Conservation (phyloP, 176 grass and related monocot genomes). For the Oryza meridionalis region DNA sequence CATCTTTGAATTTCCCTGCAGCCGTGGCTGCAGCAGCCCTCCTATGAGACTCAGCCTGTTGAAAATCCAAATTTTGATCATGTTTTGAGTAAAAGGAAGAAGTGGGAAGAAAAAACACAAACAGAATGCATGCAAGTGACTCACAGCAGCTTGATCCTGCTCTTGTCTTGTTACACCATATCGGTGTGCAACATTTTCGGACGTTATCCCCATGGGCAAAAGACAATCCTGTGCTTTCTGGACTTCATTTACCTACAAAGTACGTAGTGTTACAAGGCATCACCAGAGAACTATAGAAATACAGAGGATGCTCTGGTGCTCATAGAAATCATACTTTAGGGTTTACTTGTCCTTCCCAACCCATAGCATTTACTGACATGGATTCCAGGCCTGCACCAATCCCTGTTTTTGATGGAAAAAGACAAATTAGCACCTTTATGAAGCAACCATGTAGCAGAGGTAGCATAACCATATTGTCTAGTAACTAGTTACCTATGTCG, state of each 20-base stretch:
- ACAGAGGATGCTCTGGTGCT: background rate
- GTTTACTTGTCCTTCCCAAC: slow-evolving; percentile 91
- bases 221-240: slow-evolving; percentile 96
- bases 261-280: slow-evolving; percentile 27
- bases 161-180: slow-evolving; percentile 86
- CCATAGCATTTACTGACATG: slow-evolving; percentile 69
- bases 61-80: background rate
- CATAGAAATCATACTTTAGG: slow-evolving; percentile 60
- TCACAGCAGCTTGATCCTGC: slow-evolving; percentile 94
- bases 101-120: background rate
- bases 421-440: slow-evolving; percentile 18
- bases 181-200: slow-evolving; percentile 92
- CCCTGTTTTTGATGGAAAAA: slow-evolving; percentile 50
- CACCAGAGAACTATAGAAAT: background rate
- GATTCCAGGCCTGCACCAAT: slow-evolving; percentile 94
- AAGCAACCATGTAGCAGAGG: background rate
- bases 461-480: background rate
- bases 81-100: background rate
- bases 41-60: slow-evolving; percentile 85
- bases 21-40: slow-evolving; percentile 83
- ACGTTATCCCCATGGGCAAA: slow-evolving; percentile 96
- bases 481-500: slow-evolving; percentile 66
- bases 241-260: slow-evolving; percentile 61
- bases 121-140: slow-evolving; percentile 23
- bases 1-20: slow-evolving; percentile 96